Evolutionary conservation across 176 grass and related monocot species (phyloP).

Genomic region (Dactylis glomerata): DNA sequence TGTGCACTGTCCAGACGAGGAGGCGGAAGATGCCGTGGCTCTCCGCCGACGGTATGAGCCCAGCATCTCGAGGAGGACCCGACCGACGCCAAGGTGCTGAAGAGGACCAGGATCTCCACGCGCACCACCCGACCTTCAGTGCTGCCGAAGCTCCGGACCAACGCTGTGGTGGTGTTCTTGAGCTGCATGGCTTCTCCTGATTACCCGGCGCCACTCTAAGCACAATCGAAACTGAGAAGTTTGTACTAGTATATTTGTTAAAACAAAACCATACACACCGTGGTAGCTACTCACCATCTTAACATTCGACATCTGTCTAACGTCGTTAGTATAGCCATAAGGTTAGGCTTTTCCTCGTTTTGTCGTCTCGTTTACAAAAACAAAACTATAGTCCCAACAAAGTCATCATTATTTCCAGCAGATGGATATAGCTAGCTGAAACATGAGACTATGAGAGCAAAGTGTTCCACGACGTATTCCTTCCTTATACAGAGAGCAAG

Average conservation of each 20-base stretch:
- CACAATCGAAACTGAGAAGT: background rate
- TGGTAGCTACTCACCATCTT: too few species aligned
- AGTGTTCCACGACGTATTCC: background rate
- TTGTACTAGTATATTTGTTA: slow-evolving; percentile 31
- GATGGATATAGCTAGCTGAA: slow-evolving; percentile 67
- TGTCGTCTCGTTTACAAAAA: too few species aligned
- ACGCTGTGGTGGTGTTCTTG: background rate
- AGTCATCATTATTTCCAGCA: slow-evolving; percentile 75
- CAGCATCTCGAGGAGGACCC: background rate
- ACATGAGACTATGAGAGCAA: background rate
- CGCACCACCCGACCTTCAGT: slow-evolving; percentile 18
- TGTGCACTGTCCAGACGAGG: background rate
- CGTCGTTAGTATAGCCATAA: too few species aligned
- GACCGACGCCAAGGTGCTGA: slow-evolving; percentile 7
- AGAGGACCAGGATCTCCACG: slow-evolving; percentile 6
- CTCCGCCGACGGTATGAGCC: background rate
- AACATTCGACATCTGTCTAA: too few species aligned
- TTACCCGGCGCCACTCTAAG: background rate
- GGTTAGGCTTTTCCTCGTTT: too few species aligned
- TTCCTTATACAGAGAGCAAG: background rate
- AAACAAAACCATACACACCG: too few species aligned
- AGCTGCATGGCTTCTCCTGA: background rate
- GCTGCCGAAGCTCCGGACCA: background rate
- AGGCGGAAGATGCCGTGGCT: slow-evolving; percentile 14
- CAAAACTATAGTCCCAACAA: slow-evolving; percentile 72